Conservation (phyloP, 306 rosid genomes). For the Pyrus pyrifolia region DNA sequence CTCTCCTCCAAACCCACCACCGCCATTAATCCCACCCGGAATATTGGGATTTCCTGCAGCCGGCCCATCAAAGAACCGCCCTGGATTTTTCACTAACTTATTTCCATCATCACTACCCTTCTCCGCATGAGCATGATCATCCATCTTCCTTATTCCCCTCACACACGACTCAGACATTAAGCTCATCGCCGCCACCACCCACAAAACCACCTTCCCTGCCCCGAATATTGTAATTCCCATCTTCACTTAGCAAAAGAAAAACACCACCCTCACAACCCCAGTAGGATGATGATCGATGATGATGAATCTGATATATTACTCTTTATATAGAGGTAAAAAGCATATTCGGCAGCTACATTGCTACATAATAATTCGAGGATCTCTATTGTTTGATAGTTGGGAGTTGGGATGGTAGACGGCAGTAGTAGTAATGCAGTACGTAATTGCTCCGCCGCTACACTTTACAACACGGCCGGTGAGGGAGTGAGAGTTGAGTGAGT, state of each 20-base stretch:
- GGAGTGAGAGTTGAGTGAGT: not conserved
- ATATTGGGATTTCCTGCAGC: not conserved
- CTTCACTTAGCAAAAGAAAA: not conserved
- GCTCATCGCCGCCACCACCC: constrained; percentile 23
- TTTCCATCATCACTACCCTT: constrained; percentile 8
- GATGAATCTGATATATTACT: too few species aligned
- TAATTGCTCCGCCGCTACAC: not conserved
- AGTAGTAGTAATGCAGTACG: too few species aligned
- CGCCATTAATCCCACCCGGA: not conserved
- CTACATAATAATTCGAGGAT: too few species aligned
- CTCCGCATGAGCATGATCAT: not conserved
- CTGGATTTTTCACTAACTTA: constrained; percentile 30
- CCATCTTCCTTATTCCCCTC: constrained; percentile 32
- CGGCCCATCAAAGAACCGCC: constrained; percentile 23
- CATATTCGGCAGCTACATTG: not conserved
- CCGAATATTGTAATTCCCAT: not conserved
- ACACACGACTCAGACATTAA: constrained; percentile 4
- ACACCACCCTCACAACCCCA: not conserved
- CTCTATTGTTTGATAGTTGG: constrained; percentile 2
- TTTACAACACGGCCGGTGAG: not conserved
- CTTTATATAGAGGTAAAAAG: not conserved
- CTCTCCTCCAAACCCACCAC: constrained; percentile 12
- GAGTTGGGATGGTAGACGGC: not conserved
- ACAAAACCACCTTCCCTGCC: constrained; percentile 8
- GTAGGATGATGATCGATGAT: too few species aligned